phyloP scores from a whole-genome alignment of 2,329 filamentous ascomycete genomes.

The Neofusicoccum ribis region DNA sequence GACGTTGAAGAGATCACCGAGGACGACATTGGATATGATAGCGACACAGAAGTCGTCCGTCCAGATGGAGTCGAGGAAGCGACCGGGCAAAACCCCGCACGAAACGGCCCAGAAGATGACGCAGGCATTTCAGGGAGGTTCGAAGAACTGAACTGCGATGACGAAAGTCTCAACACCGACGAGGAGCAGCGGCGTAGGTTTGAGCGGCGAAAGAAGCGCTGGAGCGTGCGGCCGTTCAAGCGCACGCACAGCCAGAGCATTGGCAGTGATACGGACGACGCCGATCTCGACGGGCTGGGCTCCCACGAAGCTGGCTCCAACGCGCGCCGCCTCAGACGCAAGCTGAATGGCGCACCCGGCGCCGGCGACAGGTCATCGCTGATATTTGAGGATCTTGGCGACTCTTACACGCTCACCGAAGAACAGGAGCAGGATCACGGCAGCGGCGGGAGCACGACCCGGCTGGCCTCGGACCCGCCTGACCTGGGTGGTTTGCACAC shows the following conservation, averaged over 20 bases:
- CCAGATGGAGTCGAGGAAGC: conserved; percentile 48
- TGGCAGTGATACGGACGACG: conserved; percentile 46
- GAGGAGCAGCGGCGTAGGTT: conserved; percentile 23
- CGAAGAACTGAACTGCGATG: conserved; percentile 37
- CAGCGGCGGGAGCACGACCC: conserved; percentile 22
- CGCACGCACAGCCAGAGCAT: conserved; percentile 48
- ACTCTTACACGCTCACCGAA: conserved; percentile 38
- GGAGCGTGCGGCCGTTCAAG: conserved; percentile 46
- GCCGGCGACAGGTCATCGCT: conserved; percentile 39
- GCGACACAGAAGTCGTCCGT: conserved; percentile 45
- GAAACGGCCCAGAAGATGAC: conserved; percentile 30
- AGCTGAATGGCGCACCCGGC: conserved; percentile 38
- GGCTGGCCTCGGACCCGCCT: conserved; percentile 39
- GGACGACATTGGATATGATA: conserved; percentile 36
- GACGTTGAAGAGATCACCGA: conserved; percentile 46
- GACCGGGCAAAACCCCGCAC: conserved; percentile 33
- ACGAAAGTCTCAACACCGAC: conserved; percentile 31
- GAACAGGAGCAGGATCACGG: conserved; percentile 37
- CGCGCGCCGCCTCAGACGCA: conserved; percentile 45
- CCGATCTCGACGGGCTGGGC: conserved; percentile 43
- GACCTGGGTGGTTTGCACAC: conserved; percentile 39
- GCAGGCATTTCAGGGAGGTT: conserved; percentile 34
- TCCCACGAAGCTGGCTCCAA: conserved; percentile 39
- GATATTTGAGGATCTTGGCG: conserved; percentile 41
- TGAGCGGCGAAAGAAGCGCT: conserved; percentile 40